These are phyloP conservation scores for Colletotrichum sp. DNA, from an alignment of 2,329 filamentous ascomycete genomes.

Conservation along the genomic window DNA sequence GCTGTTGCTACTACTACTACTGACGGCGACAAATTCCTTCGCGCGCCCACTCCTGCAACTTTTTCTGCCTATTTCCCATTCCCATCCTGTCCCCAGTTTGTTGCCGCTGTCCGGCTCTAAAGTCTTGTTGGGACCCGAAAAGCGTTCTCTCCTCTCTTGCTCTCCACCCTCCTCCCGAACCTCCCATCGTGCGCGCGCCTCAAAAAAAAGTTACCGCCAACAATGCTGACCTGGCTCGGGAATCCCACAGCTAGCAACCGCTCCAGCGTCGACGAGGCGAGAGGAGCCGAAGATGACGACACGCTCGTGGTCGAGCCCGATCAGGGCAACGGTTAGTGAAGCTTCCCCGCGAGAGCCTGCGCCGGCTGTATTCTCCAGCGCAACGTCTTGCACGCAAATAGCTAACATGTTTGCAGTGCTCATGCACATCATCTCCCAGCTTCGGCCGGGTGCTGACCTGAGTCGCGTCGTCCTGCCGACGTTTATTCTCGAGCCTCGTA, in stretches of 20 bases:
- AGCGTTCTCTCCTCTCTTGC: conserved; percentile 2
- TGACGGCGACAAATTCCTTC: background rate
- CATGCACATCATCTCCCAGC: conserved; percentile 94
- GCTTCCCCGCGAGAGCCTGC: background rate
- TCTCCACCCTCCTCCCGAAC: conserved; percentile 9
- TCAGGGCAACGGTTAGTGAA: conserved; percentile 84
- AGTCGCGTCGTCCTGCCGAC: conserved; percentile 94
- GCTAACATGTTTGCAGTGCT: conserved; percentile 67
- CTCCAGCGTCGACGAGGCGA: conserved; percentile 54
- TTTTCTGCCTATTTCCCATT: background rate
- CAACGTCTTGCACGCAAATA: background rate
- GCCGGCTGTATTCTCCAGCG: background rate
- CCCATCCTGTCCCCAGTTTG: background rate
- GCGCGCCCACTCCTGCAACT: background rate
- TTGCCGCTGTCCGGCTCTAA: background rate
- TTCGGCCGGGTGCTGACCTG: conserved; percentile 92
- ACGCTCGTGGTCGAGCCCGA: conserved; percentile 87
- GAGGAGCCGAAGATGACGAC: conserved; percentile 66
- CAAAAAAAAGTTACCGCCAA: conserved; percentile 24
- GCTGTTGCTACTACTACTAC: background rate
- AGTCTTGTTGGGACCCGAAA: background rate
- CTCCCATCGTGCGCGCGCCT: conserved; percentile 3
- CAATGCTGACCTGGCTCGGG: conserved; percentile 50
- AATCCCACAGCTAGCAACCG: conserved; percentile 46
- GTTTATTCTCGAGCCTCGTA: conserved; percentile 96